These are phyloP conservation scores for Crithidia thermophila DNA, from an alignment of 208 protist genomes.

Conservation along the genomic window DNA sequence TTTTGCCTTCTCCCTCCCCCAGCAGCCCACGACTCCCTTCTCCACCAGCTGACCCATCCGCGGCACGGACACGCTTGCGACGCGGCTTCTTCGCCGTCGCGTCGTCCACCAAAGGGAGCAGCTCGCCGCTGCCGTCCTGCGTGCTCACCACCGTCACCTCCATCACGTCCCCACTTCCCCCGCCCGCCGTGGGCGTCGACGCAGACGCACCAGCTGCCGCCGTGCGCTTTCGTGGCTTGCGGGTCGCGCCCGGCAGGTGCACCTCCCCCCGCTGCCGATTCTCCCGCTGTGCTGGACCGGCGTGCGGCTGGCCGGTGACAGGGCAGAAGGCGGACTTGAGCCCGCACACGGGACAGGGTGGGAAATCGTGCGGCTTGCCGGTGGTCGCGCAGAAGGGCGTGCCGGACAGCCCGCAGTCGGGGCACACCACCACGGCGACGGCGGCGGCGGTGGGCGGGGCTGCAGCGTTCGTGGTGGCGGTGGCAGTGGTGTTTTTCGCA, in stretches of 20 bases:
- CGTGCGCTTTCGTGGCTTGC: slow-evolving; percentile 8
- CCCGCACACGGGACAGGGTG: slow-evolving; percentile 47
- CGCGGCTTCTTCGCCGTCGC: slow-evolving; percentile 22
- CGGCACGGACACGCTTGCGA: slow-evolving; percentile 19
- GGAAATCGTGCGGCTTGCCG: slow-evolving; percentile 44
- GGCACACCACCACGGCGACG: slow-evolving; percentile 27
- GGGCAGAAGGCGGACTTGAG: slow-evolving; percentile 71
- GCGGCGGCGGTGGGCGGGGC: not conserved
- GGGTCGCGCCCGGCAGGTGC: slow-evolving; percentile 32
- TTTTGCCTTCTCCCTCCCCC: not conserved
- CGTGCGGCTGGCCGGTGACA: slow-evolving; percentile 61
- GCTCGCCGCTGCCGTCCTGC: slow-evolving; percentile 10
- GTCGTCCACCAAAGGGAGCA: not conserved
- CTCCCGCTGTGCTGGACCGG: slow-evolving; percentile 26
- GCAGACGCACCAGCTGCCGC: not conserved
- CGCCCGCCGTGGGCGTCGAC: not conserved
- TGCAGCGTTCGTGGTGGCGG: not conserved
- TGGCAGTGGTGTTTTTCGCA: slow-evolving; percentile 1
- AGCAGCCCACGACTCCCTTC: too few relatives aligned
- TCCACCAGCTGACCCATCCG: too few relatives aligned
- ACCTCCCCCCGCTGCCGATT: slow-evolving; percentile 54
- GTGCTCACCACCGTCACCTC: slow-evolving; percentile 26
- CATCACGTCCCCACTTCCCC: slow-evolving; percentile 5
- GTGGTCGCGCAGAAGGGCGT: slow-evolving; percentile 69
- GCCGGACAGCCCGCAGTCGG: slow-evolving; percentile 52